A percentile compares a stretch with the other conserved stretches of the same genome.
phyloP scores from a whole-genome alignment of 495 filamentous ascomycete species.

The Neurospora sp. region DNA sequence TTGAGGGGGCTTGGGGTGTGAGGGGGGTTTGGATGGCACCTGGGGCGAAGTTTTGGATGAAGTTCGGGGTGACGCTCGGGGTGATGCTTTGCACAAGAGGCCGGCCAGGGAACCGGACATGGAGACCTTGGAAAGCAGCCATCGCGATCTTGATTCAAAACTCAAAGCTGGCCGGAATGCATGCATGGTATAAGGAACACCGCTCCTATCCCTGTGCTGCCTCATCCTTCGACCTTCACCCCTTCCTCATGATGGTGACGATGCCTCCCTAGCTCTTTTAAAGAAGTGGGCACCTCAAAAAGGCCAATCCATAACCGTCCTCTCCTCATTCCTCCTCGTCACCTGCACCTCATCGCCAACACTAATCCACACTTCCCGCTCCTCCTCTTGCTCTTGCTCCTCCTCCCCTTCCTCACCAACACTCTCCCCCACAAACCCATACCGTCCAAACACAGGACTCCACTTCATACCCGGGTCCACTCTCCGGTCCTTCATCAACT shows the following conservation, averaged over 20 bases:
- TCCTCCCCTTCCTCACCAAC: conserved; percentile 39
- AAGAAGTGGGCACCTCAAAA: not conserved
- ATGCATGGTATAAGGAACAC: no score
- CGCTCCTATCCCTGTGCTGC: no score
- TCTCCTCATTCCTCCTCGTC: conserved; percentile 43
- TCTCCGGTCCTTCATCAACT: conserved; percentile 64
- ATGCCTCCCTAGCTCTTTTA: no score
- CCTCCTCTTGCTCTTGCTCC: conserved; percentile 19
- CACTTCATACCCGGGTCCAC: conserved; percentile 66
- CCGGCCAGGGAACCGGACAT: no score
- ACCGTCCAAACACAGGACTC: conserved; percentile 76
- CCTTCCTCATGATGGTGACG: no score
- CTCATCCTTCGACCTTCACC: no score
- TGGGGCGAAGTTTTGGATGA: not conserved
- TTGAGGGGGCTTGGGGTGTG: conserved; percentile 9
- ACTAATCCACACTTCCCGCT: conserved; percentile 13
- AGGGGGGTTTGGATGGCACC: not conserved
- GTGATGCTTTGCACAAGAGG: no score
- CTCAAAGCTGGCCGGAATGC: no score
- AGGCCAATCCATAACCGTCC: conserved; percentile 45
- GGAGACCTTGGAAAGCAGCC: no score
- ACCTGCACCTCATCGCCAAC: conserved; percentile 66
- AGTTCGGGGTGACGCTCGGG: no score
- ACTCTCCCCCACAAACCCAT: conserved; percentile 49
- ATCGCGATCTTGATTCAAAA: no score